Evolutionary conservation across 2,329 filamentous ascomycete species (phyloP).

Genomic region (Chaetomium sp.): DNA sequence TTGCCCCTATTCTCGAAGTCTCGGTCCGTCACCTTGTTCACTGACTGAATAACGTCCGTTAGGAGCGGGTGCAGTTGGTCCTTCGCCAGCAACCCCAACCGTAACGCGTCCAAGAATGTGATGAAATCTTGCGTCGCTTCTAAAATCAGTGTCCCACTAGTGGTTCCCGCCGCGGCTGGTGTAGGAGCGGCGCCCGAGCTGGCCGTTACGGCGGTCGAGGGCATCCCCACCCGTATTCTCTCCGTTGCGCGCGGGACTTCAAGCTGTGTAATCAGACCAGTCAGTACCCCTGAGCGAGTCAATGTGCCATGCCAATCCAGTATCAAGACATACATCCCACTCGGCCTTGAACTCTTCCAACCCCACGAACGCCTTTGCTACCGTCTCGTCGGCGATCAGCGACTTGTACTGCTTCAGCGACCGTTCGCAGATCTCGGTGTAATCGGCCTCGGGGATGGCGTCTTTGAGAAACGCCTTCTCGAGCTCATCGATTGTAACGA

Average conservation of each 20-base stretch:
- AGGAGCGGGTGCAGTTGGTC: constrained; percentile 94
- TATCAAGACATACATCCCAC: constrained; percentile 73
- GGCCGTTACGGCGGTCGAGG: constrained; percentile 72
- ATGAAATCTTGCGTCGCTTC: constrained; percentile 98
- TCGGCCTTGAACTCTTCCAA: constrained; percentile 87
- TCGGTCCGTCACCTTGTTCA: constrained; percentile 93
- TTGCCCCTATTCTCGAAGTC: constrained; percentile 96
- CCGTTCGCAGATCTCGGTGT: constrained; percentile 93
- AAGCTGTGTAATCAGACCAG: constrained; percentile 60
- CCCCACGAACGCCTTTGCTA: constrained; percentile 84
- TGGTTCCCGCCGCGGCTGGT: constrained; percentile 48
- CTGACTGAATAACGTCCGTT: constrained; percentile 93
- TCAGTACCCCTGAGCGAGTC: constrained; percentile 11
- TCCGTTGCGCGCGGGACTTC: constrained; percentile 94
- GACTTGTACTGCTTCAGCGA: constrained; percentile 96
- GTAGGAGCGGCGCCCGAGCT: constrained; percentile 50
- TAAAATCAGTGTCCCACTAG: constrained; percentile 70
- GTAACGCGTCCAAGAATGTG: constrained; percentile 92
- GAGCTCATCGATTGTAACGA: constrained; percentile 90
- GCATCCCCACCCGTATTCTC: constrained; percentile 87
- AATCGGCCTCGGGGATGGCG: constrained; percentile 86
- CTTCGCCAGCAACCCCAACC: constrained; percentile 88
- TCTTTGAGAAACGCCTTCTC: constrained; percentile 98
- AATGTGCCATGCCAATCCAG: too few relatives aligned
- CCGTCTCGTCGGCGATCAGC: constrained; percentile 84